Percentiles rank a stretch among this genome's conserved stretches.
These are phyloP conservation scores for Yamadazyma diddensiae DNA, from an alignment of 1,139 yeast species.

Conservation along the genomic window DNA sequence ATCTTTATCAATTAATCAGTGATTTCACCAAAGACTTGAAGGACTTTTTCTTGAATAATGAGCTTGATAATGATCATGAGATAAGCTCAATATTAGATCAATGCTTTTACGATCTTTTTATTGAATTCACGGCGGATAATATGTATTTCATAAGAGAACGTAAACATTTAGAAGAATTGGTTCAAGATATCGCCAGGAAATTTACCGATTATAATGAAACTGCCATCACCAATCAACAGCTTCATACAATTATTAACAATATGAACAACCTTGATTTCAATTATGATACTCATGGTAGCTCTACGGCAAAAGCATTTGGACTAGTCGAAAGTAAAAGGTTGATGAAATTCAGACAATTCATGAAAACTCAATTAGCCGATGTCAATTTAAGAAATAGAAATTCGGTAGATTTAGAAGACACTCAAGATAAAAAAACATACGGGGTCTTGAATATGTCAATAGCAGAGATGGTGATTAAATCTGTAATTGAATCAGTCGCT, in stretches of 20 bases:
- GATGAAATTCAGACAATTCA: slow-evolving; percentile 38
- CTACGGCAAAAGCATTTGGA: slow-evolving; percentile 29
- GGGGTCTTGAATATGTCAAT: slow-evolving; percentile 38
- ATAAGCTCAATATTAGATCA: slow-evolving; percentile 66
- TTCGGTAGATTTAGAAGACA: slow-evolving; percentile 21
- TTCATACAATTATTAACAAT: slow-evolving; percentile 42
- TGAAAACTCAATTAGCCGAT: slow-evolving; percentile 36
- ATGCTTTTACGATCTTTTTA: slow-evolving; percentile 67
- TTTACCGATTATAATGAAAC: slow-evolving; percentile 54
- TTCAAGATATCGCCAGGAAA: slow-evolving; percentile 47
- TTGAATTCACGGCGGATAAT: slow-evolving; percentile 65
- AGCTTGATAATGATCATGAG: slow-evolving; percentile 41
- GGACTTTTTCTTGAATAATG: slow-evolving; percentile 50
- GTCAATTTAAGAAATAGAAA: slow-evolving; percentile 20
- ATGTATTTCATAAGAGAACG: slow-evolving; percentile 73
- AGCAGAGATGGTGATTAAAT: slow-evolving; percentile 65
- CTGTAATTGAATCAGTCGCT: slow-evolving; percentile 77
- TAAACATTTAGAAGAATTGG: slow-evolving; percentile 62
- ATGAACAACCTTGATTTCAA: slow-evolving; percentile 29
- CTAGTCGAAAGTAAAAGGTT: slow-evolving; percentile 41
- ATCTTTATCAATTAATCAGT: slow-evolving; percentile 59
- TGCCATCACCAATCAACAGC: slow-evolving; percentile 44
- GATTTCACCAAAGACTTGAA: slow-evolving; percentile 66
- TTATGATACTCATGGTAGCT: slow-evolving; percentile 14
- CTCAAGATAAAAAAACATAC: slow-evolving; percentile 24